These are phyloP conservation scores for Syzygium syzygioides DNA, from an alignment of 441 rosid genomes.

Conservation along the genomic window DNA sequence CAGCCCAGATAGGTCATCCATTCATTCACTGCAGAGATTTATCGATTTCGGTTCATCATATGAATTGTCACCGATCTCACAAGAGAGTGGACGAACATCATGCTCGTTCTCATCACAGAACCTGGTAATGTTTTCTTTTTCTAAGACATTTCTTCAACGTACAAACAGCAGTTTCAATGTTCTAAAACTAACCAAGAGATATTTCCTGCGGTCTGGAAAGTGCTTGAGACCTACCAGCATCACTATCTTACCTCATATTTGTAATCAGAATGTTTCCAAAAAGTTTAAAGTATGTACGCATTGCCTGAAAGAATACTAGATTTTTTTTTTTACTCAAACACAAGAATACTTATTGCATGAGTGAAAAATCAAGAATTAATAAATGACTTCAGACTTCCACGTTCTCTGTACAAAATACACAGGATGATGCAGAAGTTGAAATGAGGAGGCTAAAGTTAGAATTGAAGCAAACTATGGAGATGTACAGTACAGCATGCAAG, in stretches of 20 bases:
- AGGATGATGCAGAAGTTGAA: constrained; percentile 88
- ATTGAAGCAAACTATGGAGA: constrained; percentile 85
- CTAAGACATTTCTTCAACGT: background rate
- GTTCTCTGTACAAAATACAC: constrained; percentile 5
- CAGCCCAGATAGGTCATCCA: constrained; percentile 59
- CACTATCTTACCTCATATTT: background rate
- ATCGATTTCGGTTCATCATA: constrained; percentile 28
- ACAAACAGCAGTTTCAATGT: background rate
- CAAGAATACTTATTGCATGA: background rate
- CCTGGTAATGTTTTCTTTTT: constrained; percentile 30
- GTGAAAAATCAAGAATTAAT: background rate
- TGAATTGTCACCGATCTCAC: constrained; percentile 51
- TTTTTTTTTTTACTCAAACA: background rate
- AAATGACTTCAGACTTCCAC: background rate
- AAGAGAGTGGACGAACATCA: constrained; percentile 50
- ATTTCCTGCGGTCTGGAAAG: background rate
- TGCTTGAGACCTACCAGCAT: background rate
- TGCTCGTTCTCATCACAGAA: constrained; percentile 47
- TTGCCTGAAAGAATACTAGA: background rate
- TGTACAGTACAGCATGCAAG: constrained; percentile 84
- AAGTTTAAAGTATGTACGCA: background rate
- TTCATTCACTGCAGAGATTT: constrained; percentile 43
- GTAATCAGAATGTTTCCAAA: background rate
- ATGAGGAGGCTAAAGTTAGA: constrained; percentile 82
- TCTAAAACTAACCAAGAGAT: background rate